Conservation (phyloP, 306 rosid genomes). For the Cajanus cajan region DNA sequence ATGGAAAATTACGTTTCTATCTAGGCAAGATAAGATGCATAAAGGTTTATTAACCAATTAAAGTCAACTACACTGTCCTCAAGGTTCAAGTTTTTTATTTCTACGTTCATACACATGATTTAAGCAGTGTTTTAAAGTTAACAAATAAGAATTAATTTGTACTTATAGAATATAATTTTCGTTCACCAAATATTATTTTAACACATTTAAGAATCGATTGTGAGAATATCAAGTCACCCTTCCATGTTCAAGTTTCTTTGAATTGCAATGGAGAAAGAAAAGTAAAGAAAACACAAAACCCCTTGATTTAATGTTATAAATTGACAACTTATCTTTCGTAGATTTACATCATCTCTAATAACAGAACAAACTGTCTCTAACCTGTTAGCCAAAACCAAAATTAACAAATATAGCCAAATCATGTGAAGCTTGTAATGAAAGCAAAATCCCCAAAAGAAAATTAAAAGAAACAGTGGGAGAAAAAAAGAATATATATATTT, state of each 20-base stretch:
- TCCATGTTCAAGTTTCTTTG: slow-evolving; percentile 13
- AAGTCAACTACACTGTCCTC: slow-evolving; percentile 2
- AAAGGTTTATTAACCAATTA: not conserved
- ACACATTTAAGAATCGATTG: too few species aligned
- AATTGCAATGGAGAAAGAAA: not conserved
- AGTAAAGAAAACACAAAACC: slow-evolving; percentile 19
- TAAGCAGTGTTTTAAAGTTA: too few species aligned
- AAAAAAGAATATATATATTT: not conserved
- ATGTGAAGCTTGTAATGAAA: slow-evolving; percentile 36
- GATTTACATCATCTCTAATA: slow-evolving; percentile 51
- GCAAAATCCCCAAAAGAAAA: slow-evolving; percentile 12
- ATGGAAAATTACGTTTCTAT: not conserved
- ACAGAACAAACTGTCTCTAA: slow-evolving; percentile 29
- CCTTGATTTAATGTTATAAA: slow-evolving; percentile 31
- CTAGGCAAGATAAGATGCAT: not conserved
- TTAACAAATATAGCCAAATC: slow-evolving; percentile 43
- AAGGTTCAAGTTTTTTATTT: not conserved
- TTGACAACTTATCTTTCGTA: slow-evolving; percentile 37
- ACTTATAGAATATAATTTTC: too few species aligned
- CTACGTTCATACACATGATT: too few species aligned
- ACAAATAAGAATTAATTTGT: too few species aligned
- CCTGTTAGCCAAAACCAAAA: slow-evolving; percentile 33
- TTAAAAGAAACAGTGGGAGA: not conserved
- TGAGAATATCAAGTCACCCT: too few species aligned
- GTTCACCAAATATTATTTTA: too few species aligned